Percentiles rank a stretch among this genome's conserved stretches.
phyloP scores from a whole-genome alignment of 2,329 filamentous ascomycete species.

The Diaporthe caulivora region DNA sequence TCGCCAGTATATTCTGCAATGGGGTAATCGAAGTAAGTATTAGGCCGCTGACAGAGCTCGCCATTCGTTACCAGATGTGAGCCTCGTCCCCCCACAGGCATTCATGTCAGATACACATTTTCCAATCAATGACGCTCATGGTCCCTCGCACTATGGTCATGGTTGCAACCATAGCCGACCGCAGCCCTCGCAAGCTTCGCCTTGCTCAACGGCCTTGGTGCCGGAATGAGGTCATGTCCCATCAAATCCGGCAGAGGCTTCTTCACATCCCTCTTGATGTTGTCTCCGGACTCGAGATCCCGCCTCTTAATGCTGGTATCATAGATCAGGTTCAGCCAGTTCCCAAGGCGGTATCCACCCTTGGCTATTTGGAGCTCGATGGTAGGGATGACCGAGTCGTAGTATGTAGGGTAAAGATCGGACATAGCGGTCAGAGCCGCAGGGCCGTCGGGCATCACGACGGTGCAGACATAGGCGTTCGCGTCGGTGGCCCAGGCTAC shows the following conservation, averaged over 20 bases:
- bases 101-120: too few relatives aligned
- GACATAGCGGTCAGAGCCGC: conserved; percentile 50
- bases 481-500: conserved; percentile 57
- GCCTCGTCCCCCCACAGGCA: too few relatives aligned
- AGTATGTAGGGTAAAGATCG: conserved; percentile 59
- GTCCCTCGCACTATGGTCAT: neutral
- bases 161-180: conserved; percentile 39
- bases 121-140: too few relatives aligned
- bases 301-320: conserved; percentile 41
- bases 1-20: too few relatives aligned
- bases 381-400: conserved; percentile 53
- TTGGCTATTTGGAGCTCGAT: conserved; percentile 60
- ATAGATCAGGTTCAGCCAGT: conserved; percentile 49
- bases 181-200: conserved; percentile 47
- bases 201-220: conserved; percentile 43
- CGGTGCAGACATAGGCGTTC: conserved; percentile 56
- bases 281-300: conserved; percentile 17
- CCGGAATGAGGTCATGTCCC: conserved; percentile 45
- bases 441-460: conserved; percentile 55
- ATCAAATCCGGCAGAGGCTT: conserved; percentile 41
- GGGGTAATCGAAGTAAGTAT: too few relatives aligned
- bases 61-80: too few relatives aligned
- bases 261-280: conserved; percentile 10
- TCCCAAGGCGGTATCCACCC: conserved; percentile 52
- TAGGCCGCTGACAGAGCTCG: too few relatives aligned